Evolutionary conservation across 75 land plant genomes (phyloP).

Genomic region (Cunninghamia lanceolata): DNA sequence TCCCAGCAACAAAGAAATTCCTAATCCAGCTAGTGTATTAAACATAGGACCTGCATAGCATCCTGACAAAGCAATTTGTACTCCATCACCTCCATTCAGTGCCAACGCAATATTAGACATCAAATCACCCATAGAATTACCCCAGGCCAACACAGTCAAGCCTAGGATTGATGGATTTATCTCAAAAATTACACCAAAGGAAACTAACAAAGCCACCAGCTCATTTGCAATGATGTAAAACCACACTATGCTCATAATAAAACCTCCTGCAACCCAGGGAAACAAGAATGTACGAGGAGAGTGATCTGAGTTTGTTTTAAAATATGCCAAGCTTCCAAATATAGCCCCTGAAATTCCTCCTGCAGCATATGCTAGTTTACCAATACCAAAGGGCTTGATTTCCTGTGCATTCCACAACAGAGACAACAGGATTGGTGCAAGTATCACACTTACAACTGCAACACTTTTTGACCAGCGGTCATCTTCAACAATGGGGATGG

Average conservation of each 20-base stretch:
- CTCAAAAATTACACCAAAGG: slow-evolving; percentile 65
- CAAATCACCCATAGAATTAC: slow-evolving; percentile 95
- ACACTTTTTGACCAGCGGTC: slow-evolving; percentile 63
- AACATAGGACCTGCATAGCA: slow-evolving; percentile 99
- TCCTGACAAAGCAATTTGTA: slow-evolving; percentile 87
- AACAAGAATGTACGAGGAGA: slow-evolving; percentile 73
- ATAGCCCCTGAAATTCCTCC: slow-evolving; percentile 40
- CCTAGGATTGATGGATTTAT: slow-evolving; percentile 85
- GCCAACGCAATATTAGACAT: slow-evolving; percentile 79
- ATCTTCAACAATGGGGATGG: slow-evolving; percentile 80
- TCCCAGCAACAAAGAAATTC: slow-evolving; percentile 72
- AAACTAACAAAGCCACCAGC: slow-evolving; percentile 73
- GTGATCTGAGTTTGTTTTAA: slow-evolving; percentile 44
- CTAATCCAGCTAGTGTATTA: slow-evolving; percentile 80
- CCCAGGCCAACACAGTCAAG: slow-evolving; percentile 94
- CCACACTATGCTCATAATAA: slow-evolving; percentile 90
- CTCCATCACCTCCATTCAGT: slow-evolving; percentile 78
- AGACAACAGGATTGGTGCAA: slow-evolving; percentile 83
- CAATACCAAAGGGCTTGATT: slow-evolving; percentile 13
- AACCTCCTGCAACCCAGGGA: slow-evolving; percentile 88
- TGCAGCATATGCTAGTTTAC: slow-evolving; percentile 22
- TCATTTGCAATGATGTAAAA: slow-evolving; percentile 92
- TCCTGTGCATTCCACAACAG: slow-evolving; percentile 48
- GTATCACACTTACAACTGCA: slow-evolving; percentile 67
- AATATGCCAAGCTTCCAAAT: slow-evolving; percentile 51